A percentile compares a stretch with the other conserved stretches of the same genome.
Conservation (phyloP, 768 basidiomycete genomes). For the Suillus weaverae region DNA sequence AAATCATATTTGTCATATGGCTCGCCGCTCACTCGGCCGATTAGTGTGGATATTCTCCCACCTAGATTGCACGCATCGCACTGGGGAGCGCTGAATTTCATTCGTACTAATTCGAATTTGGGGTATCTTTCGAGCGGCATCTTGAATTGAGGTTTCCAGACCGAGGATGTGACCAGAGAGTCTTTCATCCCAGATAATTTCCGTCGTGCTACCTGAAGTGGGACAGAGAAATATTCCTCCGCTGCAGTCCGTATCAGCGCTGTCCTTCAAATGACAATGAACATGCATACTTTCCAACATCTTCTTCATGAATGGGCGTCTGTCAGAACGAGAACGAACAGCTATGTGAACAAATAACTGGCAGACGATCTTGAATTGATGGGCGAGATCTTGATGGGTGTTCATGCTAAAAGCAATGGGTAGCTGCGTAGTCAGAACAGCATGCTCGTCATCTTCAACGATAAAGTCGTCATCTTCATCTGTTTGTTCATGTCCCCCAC, state of each 20-base stretch:
- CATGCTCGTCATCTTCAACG: slow-evolving; percentile 62
- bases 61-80: slow-evolving; percentile 87
- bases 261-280: background rate
- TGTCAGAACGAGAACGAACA: slow-evolving; percentile 51
- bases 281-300: slow-evolving; percentile 45
- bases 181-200: slow-evolving; percentile 71
- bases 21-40: slow-evolving; percentile 61
- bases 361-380: slow-evolving; percentile 86
- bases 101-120: slow-evolving; percentile 48
- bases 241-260: slow-evolving; percentile 29
- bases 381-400: slow-evolving; percentile 68
- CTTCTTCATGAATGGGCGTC: slow-evolving; percentile 56
- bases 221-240: slow-evolving; percentile 73
- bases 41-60: slow-evolving; percentile 62
- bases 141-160: slow-evolving; percentile 76
- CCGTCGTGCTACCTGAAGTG: slow-evolving; percentile 64
- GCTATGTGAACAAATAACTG: slow-evolving; percentile 86
- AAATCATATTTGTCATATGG: slow-evolving; percentile 76
- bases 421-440: slow-evolving; percentile 42
- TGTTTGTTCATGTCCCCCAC: slow-evolving; percentile 34
- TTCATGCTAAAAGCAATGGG: slow-evolving; percentile 82
- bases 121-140: slow-evolving; percentile 66
- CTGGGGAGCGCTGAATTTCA: slow-evolving; percentile 57
- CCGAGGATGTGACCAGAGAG: slow-evolving; percentile 79
- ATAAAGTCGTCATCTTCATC: slow-evolving; percentile 44